phyloP scores from a whole-genome alignment of 2,329 filamentous ascomycete species.

The Acarospora socialis region DNA sequence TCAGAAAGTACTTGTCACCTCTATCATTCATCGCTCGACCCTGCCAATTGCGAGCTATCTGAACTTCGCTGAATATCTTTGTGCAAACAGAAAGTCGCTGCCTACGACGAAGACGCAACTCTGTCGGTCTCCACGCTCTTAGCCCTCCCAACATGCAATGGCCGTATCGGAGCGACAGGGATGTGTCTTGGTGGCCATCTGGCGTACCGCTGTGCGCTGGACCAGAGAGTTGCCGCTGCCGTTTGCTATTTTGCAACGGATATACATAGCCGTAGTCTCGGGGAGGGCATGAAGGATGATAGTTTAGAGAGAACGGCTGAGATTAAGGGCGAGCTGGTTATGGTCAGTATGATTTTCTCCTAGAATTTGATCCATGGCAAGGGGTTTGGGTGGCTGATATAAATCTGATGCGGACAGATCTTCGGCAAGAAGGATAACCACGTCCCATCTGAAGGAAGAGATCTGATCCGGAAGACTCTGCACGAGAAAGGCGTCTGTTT shows the following conservation, averaged over 20 bases:
- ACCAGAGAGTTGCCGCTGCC: slow-evolving; percentile 59
- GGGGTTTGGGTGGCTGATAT: slow-evolving; percentile 2
- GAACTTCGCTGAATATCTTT: background rate
- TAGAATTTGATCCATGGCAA: background rate
- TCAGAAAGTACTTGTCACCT: slow-evolving; percentile 49
- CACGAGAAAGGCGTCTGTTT: slow-evolving; percentile 61
- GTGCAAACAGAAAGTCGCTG: slow-evolving; percentile 51
- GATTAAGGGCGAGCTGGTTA: slow-evolving; percentile 64
- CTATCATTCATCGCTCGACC: no score
- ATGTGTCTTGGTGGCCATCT: slow-evolving; percentile 94
- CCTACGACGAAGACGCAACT: slow-evolving; percentile 69
- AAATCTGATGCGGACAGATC: slow-evolving; percentile 41
- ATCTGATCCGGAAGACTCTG: slow-evolving; percentile 69
- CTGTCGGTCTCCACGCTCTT: slow-evolving; percentile 57
- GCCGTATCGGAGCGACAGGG: slow-evolving; percentile 62
- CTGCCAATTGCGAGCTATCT: background rate
- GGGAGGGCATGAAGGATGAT: slow-evolving; percentile 50
- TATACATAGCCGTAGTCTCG: slow-evolving; percentile 67
- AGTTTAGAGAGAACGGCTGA: slow-evolving; percentile 45
- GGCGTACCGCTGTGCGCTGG: slow-evolving; percentile 58
- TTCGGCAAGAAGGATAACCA: slow-evolving; percentile 87
- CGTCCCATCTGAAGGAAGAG: slow-evolving; percentile 67
- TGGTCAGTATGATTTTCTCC: slow-evolving; percentile 33
- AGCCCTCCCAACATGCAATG: slow-evolving; percentile 62
- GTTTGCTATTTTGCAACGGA: slow-evolving; percentile 91